Conservation (phyloP, 164 flowering plant species). For the Nelumbo lutea region DNA sequence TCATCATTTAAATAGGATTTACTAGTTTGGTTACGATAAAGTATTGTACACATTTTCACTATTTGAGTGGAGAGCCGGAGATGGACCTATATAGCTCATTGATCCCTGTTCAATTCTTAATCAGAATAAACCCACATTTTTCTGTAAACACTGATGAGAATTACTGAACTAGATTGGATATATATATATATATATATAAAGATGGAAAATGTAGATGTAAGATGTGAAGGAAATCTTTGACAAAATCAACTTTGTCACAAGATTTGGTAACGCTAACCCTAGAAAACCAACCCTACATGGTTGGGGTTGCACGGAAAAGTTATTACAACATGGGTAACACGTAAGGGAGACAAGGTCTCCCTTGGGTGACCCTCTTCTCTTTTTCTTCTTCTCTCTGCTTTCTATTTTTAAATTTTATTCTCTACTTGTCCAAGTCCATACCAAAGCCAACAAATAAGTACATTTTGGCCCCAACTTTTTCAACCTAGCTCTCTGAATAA, state of each 20-base stretch:
- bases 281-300: neutral
- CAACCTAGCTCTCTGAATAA: constrained; percentile 1
- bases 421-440: neutral
- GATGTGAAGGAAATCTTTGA: too few relatives aligned
- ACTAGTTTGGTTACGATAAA: too few relatives aligned
- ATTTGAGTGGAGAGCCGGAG: too few relatives aligned
- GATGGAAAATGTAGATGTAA: too few relatives aligned
- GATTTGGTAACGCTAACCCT: neutral
- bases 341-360: constrained; percentile 1
- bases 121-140: too few relatives aligned
- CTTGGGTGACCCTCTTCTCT: neutral
- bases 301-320: constrained; percentile 4
- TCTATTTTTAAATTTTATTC: neutral
- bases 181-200: too few relatives aligned
- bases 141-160: too few relatives aligned
- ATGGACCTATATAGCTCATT: too few relatives aligned
- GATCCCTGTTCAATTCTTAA: too few relatives aligned
- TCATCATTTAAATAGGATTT: too few relatives aligned
- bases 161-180: too few relatives aligned
- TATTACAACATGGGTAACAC: constrained; percentile 3
- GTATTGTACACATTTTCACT: too few relatives aligned
- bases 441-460: neutral
- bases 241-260: neutral
- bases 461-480: neutral
- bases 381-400: neutral